A percentile compares a stretch with the other conserved stretches of the same genome.
phyloP scores from a whole-genome alignment of 441 rosid genomes.

The Populus hybrid region DNA sequence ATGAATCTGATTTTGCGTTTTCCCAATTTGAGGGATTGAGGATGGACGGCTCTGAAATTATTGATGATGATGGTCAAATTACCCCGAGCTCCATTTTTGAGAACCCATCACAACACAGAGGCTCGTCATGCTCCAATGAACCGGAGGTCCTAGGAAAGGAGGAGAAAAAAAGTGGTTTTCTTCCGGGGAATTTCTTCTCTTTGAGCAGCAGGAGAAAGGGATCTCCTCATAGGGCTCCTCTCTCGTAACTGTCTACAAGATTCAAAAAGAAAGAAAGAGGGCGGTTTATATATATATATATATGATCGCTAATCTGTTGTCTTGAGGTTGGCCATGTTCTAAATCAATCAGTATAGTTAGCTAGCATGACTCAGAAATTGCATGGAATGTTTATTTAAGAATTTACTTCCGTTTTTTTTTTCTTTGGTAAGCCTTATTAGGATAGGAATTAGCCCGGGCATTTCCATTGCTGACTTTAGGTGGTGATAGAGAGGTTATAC shows the following conservation, averaged over 20 bases:
- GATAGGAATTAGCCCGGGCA: constrained; percentile 4
- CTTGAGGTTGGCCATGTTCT: too few relatives aligned
- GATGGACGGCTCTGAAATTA: constrained; percentile 52
- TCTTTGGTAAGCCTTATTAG: not conserved
- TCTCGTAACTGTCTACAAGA: constrained; percentile 34
- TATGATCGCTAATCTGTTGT: too few relatives aligned
- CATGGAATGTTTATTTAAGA: not conserved
- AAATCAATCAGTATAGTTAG: not conserved
- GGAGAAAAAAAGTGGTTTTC: constrained; percentile 46
- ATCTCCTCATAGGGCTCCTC: constrained; percentile 90
- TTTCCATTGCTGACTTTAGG: constrained; percentile 40
- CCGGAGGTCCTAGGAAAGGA: constrained; percentile 38
- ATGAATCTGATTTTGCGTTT: constrained; percentile 60
- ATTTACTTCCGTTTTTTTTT: constrained; percentile 7
- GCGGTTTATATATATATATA: not conserved
- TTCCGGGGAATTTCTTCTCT: constrained; percentile 63
- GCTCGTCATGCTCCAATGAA: constrained; percentile 33
- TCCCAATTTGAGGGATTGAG: constrained; percentile 60
- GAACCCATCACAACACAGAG: constrained; percentile 34
- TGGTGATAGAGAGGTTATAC: constrained; percentile 18
- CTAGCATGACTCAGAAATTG: not conserved
- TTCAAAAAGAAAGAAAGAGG: not conserved
- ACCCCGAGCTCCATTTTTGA: constrained; percentile 42
- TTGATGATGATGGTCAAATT: constrained; percentile 46
- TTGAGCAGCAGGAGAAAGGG: constrained; percentile 73